Evolutionary conservation across 2,329 filamentous ascomycete species (phyloP).

Genomic region (Thelonectria discophora): DNA sequence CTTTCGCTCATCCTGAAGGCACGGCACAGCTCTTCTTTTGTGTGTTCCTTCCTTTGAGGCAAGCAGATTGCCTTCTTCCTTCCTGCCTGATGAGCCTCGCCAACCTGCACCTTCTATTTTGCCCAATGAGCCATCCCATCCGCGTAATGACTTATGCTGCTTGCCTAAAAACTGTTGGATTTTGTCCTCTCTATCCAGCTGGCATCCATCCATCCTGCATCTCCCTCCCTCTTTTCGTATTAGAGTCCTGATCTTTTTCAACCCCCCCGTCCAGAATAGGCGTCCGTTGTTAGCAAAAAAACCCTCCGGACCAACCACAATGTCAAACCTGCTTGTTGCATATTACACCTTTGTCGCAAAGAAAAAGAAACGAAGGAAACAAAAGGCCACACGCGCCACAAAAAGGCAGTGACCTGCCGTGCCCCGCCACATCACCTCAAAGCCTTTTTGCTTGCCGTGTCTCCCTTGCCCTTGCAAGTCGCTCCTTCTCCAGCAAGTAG

Average conservation of each 20-base stretch:
- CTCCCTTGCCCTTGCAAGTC: neutral
- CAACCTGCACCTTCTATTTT: too few relatives aligned
- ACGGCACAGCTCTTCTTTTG: too few relatives aligned
- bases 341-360: neutral
- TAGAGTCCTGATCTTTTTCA: neutral
- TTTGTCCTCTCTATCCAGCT: too few relatives aligned
- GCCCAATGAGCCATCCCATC: too few relatives aligned
- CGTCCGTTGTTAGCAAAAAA: neutral
- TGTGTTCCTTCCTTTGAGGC: too few relatives aligned
- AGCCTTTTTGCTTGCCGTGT: slow-evolving; percentile 10
- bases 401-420: neutral
- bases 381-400: too few relatives aligned
- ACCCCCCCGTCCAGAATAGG: neutral
- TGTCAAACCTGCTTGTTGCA: neutral
- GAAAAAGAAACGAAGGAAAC: neutral
- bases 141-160: too few relatives aligned
- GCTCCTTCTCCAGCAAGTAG: neutral
- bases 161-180: too few relatives aligned
- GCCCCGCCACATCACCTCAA: slow-evolving; percentile 8
- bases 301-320: neutral
- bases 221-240: neutral
- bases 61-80: too few relatives aligned
- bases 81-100: too few relatives aligned
- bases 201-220: too few relatives aligned
- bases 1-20: too few relatives aligned